A percentile compares a stretch with the other conserved stretches of the same genome.
Evolutionary conservation across 768 basidiomycete genomes (phyloP).

Genomic region (Daedaleopsis nitida): DNA sequence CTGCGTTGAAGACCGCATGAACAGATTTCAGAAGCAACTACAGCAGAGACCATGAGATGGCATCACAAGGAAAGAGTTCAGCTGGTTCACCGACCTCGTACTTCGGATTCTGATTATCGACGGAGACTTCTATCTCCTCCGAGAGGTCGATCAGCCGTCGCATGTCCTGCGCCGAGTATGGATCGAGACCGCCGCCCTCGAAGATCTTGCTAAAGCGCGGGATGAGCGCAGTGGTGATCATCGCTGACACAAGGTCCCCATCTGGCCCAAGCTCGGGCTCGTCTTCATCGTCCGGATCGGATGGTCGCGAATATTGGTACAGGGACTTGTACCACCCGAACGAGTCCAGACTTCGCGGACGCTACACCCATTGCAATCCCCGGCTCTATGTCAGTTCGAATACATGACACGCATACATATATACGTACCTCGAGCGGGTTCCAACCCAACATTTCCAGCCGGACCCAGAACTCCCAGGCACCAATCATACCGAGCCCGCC

Average conservation of each 20-base stretch:
- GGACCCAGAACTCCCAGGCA: conserved; percentile 95
- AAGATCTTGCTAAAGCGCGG: conserved; percentile 74
- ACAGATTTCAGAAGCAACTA: conserved; percentile 64
- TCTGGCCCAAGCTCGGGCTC: conserved; percentile 73
- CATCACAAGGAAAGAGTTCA: not conserved
- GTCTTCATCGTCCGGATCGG: conserved; percentile 35
- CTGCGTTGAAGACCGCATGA: conserved; percentile 50
- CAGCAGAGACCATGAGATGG: not conserved
- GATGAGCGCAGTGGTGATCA: conserved; percentile 82
- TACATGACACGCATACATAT: not conserved
- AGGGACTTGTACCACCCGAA: conserved; percentile 85
- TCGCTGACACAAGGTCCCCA: conserved; percentile 84
- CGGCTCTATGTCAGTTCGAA: not conserved
- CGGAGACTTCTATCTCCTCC: conserved; percentile 79
- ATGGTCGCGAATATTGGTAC: conserved; percentile 72
- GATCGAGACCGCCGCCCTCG: conserved; percentile 80
- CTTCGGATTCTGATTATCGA: conserved; percentile 64
- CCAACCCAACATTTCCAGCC: conserved; percentile 87
- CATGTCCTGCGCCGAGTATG: conserved; percentile 69
- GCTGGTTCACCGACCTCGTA: conserved; percentile 51
- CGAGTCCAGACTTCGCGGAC: conserved; percentile 61
- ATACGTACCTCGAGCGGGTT: conserved; percentile 74
- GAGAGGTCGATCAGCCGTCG: conserved; percentile 68
- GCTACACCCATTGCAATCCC: conserved; percentile 35
- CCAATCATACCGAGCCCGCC: conserved; percentile 85